phyloP scores from a whole-genome alignment of 2,329 filamentous ascomycete genomes.

The Colletotrichum melonis region DNA sequence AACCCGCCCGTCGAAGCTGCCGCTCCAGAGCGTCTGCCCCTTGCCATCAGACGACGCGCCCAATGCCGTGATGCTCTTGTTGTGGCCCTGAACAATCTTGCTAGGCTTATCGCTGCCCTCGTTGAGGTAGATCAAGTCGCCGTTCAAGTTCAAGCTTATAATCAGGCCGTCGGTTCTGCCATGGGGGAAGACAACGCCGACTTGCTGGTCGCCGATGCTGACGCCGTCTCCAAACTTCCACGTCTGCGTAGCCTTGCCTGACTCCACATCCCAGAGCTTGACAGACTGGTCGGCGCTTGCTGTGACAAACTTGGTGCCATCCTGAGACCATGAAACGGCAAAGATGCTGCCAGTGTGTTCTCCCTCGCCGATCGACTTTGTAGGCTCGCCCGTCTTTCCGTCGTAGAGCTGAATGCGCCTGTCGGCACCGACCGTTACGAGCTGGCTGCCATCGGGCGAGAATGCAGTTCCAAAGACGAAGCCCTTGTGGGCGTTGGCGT shows the following conservation, averaged over 20 bases:
- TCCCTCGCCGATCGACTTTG: conserved; percentile 81
- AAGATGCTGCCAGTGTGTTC: conserved; percentile 95
- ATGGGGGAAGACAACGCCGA: conserved; percentile 90
- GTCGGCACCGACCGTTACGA: conserved; percentile 95
- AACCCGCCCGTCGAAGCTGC: conserved; percentile 90
- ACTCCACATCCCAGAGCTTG: conserved; percentile 91
- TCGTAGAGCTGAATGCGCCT: conserved; percentile 94
- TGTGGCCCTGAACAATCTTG: conserved; percentile 85
- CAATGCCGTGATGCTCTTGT: conserved; percentile 89
- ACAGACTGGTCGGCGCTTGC: conserved; percentile 95
- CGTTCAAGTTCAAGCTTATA: conserved; percentile 88
- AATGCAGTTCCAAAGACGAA: conserved; percentile 92
- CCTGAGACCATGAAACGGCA: conserved; percentile 87
- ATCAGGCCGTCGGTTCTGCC: conserved; percentile 87
- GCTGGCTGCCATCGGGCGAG: conserved; percentile 83
- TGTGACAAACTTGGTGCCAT: conserved; percentile 88
- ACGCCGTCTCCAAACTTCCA: conserved; percentile 84
- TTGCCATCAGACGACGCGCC: conserved; percentile 66
- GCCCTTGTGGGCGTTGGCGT: conserved; percentile 82
- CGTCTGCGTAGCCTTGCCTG: conserved; percentile 79
- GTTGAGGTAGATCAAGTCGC: conserved; percentile 89
- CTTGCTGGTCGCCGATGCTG: conserved; percentile 86
- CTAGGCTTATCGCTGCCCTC: conserved; percentile 77
- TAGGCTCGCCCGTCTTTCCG: conserved; percentile 91
- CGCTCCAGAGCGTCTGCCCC: conserved; percentile 80